Conservation (phyloP, 371 early-diverging fungal genomes). For the Smittium mucronatum region DNA sequence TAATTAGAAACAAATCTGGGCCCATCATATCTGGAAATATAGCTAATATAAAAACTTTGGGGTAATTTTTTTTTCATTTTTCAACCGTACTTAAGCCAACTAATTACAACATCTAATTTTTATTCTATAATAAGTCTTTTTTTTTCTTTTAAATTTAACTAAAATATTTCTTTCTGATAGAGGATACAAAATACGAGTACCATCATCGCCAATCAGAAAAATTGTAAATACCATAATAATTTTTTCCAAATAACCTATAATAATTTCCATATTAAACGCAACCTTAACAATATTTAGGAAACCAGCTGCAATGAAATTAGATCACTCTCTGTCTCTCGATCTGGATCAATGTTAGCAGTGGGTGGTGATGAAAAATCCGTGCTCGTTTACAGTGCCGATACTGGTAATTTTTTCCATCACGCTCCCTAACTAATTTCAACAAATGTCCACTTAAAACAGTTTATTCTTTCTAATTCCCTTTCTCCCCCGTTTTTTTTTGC, state of each 20-base stretch:
- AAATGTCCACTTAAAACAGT: too few species aligned
- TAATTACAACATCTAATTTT: too few species aligned
- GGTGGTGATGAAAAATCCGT: conserved; percentile 80
- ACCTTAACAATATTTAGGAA: conserved; percentile 20
- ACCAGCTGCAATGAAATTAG: conserved; percentile 51
- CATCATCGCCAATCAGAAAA: conserved; percentile 1
- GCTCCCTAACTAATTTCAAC: too few species aligned
- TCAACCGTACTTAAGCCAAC: too few species aligned
- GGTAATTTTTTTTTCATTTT: neutral
- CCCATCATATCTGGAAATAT: neutral
- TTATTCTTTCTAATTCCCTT: neutral
- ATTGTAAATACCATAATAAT: neutral
- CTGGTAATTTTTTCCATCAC: conserved; percentile 41
- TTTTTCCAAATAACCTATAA: too few species aligned
- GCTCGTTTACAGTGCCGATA: conserved; percentile 63
- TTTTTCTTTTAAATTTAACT: neutral
- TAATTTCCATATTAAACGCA: too few species aligned
- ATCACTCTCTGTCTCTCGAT: conserved; percentile 56
- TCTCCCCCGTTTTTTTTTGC: neutral
- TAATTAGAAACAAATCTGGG: neutral
- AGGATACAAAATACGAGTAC: neutral
- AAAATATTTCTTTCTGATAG: neutral
- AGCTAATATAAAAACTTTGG: neutral
- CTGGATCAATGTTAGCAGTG: conserved; percentile 69
- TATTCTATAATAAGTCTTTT: neutral